Percentiles rank a stretch among this genome's conserved stretches.
phyloP scores from a whole-genome alignment of 108 stramenopile species.

The Fistulifera solaris region DNA sequence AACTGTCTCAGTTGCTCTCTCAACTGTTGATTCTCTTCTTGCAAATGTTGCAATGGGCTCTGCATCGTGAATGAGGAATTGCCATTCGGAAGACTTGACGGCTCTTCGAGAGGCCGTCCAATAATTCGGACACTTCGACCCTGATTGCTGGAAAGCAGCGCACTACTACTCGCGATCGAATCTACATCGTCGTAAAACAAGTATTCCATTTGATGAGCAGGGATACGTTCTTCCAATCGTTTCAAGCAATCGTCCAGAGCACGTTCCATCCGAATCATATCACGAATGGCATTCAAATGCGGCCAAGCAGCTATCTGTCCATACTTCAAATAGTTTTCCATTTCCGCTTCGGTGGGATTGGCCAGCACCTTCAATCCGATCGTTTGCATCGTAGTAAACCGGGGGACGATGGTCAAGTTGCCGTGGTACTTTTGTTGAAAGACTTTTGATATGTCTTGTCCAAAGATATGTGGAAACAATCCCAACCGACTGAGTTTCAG shows the following conservation, averaged over 20 bases:
- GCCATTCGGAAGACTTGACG: too few relatives aligned
- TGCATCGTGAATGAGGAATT: too few relatives aligned
- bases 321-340: slow-evolving; percentile 77
- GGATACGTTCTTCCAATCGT: slow-evolving; percentile 47
- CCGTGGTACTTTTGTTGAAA: slow-evolving; percentile 93
- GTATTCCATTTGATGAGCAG: slow-evolving; percentile 10
- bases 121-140: not conserved
- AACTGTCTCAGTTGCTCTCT: slow-evolving; percentile 20
- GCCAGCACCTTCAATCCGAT: slow-evolving; percentile 76
- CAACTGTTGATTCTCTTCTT: slow-evolving; percentile 33
- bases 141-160: not conserved
- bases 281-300: slow-evolving; percentile 64
- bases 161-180: slow-evolving; percentile 36
- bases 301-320: slow-evolving; percentile 85
- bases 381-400: slow-evolving; percentile 72
- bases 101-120: not conserved
- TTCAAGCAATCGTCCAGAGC: slow-evolving; percentile 58
- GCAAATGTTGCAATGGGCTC: slow-evolving; percentile 6
- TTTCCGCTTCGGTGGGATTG: slow-evolving; percentile 75
- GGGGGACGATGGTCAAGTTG: slow-evolving; percentile 73
- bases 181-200: slow-evolving; percentile 45
- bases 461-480: slow-evolving; percentile 82
- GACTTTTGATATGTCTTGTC: slow-evolving; percentile 85
- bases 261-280: slow-evolving; percentile 72
- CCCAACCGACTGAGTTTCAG: slow-evolving; percentile 74